Evolutionary conservation across 2,329 filamentous ascomycete species (phyloP).

Genomic region (Alternaria brassicicola): DNA sequence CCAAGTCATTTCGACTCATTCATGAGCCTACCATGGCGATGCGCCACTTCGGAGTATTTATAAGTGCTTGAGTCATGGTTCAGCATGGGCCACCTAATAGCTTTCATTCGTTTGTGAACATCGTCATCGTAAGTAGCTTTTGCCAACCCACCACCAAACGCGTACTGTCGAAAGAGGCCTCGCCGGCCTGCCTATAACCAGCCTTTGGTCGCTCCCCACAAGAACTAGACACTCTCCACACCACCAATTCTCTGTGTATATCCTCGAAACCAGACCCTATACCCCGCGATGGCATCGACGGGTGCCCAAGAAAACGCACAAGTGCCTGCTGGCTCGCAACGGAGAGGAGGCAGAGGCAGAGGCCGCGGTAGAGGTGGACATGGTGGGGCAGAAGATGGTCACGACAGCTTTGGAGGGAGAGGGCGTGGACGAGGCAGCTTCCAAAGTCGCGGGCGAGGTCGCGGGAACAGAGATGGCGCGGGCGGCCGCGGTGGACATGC

Average conservation of each 20-base stretch:
- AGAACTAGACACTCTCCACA: background rate
- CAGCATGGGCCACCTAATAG: conserved; percentile 15
- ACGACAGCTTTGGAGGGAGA: conserved; percentile 27
- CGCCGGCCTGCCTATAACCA: conserved; percentile 17
- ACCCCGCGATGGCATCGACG: conserved; percentile 45
- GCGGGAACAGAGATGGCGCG: conserved; percentile 44
- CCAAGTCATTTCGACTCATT: conserved; percentile 37
- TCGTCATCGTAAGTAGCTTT: conserved; percentile 33
- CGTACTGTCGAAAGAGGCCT: conserved; percentile 25
- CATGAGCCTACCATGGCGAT: background rate
- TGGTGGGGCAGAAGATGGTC: conserved; percentile 24
- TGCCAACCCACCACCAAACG: conserved; percentile 21
- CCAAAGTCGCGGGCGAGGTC: conserved; percentile 39
- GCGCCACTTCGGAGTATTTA: conserved; percentile 8
- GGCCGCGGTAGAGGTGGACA: conserved; percentile 39
- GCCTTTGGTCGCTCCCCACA: background rate
- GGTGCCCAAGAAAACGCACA: conserved; percentile 31
- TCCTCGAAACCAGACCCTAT: conserved; percentile 2
- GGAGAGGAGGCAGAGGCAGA: conserved; percentile 39
- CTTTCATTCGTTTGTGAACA: conserved; percentile 37
- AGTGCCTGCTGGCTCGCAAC: conserved; percentile 34
- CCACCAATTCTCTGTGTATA: conserved; percentile 2
- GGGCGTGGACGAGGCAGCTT: conserved; percentile 47
- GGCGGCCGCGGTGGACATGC: conserved; percentile 31
- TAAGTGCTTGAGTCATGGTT: conserved; percentile 18